These are phyloP conservation scores for Cystobasidium onofrii DNA, from an alignment of 768 basidiomycete species.

Conservation along the genomic window DNA sequence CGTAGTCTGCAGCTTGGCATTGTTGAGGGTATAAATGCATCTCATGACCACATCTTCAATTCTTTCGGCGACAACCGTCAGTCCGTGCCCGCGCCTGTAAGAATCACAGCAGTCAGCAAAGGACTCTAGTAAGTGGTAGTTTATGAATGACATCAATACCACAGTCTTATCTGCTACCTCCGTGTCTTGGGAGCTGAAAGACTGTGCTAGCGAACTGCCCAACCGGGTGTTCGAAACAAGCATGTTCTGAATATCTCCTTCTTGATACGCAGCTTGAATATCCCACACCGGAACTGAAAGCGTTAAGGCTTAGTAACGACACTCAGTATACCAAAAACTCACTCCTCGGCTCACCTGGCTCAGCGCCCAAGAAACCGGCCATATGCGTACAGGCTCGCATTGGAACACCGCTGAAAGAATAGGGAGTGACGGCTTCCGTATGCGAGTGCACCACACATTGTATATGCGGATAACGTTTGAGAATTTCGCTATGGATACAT, in stretches of 20 bases:
- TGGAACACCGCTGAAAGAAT: not conserved
- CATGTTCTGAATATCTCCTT: conserved; percentile 9
- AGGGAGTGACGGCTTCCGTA: not conserved
- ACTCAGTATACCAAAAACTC: not conserved
- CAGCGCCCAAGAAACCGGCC: not conserved
- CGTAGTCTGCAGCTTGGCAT: not conserved
- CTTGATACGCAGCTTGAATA: not conserved
- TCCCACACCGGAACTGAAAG: conserved; percentile 1
- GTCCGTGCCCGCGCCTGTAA: not conserved
- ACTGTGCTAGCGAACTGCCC: not conserved
- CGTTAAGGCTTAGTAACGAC: no score
- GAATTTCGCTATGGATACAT: conserved; percentile 9
- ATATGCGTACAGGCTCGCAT: not conserved
- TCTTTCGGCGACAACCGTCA: not conserved
- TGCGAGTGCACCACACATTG: not conserved
- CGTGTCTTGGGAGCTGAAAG: not conserved
- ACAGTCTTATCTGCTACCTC: not conserved
- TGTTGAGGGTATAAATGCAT: not conserved
- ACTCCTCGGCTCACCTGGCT: not conserved
- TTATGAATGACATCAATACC: not conserved
- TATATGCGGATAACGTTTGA: not conserved
- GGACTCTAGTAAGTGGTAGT: not conserved
- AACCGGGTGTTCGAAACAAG: not conserved
- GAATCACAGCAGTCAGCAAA: no score
- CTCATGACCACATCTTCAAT: conserved; percentile 14